These are phyloP conservation scores for Calonectria hawksworthii DNA, from an alignment of 2,329 filamentous ascomycete genomes.

Conservation along the genomic window DNA sequence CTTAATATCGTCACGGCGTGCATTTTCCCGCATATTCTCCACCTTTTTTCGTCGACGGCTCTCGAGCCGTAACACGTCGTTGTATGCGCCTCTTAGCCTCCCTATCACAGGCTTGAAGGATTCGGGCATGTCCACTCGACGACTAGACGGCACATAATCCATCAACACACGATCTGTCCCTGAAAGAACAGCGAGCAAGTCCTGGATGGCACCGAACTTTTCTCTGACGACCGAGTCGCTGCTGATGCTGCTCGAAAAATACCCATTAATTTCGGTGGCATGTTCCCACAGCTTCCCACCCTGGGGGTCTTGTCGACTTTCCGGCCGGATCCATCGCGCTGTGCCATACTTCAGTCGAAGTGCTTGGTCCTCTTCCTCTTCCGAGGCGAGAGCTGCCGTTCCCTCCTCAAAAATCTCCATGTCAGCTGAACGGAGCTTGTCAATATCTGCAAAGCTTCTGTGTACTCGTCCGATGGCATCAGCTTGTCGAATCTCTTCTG, in stretches of 20 bases:
- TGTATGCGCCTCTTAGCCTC: slow-evolving; percentile 82
- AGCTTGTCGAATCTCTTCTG: slow-evolving; percentile 93
- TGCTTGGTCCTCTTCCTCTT: slow-evolving; percentile 86
- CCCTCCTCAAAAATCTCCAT: slow-evolving; percentile 86
- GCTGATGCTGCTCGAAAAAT: slow-evolving; percentile 76
- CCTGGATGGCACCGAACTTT: slow-evolving; percentile 83
- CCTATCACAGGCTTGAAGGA: slow-evolving; percentile 84
- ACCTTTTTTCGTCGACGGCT: slow-evolving; percentile 84
- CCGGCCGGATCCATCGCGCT: slow-evolving; percentile 82
- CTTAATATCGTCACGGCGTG: slow-evolving; percentile 90
- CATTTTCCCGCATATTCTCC: slow-evolving; percentile 83
- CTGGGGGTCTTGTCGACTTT: slow-evolving; percentile 77
- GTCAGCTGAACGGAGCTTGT: slow-evolving; percentile 88
- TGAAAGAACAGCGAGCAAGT: slow-evolving; percentile 80
- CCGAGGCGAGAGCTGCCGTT: slow-evolving; percentile 80
- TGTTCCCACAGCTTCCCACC: slow-evolving; percentile 80
- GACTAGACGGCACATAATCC: slow-evolving; percentile 89
- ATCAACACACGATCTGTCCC: slow-evolving; percentile 86
- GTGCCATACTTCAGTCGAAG: slow-evolving; percentile 86
- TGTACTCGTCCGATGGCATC: slow-evolving; percentile 85
- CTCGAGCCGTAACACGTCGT: slow-evolving; percentile 88
- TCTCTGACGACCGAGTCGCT: slow-evolving; percentile 76
- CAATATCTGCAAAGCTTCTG: slow-evolving; percentile 87
- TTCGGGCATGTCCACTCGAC: slow-evolving; percentile 83
- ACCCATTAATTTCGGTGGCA: slow-evolving; percentile 85